Conservation (phyloP, 139 green algal species). For the Chlorella sorokiniana region DNA sequence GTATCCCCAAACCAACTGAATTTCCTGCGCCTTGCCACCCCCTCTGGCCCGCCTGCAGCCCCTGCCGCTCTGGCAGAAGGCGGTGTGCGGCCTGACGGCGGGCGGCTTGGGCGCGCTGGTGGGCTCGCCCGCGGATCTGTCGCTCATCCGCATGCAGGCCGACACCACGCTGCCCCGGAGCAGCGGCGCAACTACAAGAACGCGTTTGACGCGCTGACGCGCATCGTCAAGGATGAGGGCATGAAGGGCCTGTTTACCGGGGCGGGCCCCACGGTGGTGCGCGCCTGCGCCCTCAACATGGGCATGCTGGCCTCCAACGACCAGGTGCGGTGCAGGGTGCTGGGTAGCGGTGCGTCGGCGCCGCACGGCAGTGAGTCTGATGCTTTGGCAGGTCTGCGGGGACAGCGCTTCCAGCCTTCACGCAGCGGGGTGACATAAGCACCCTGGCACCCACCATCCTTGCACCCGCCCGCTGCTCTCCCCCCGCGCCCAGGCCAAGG, state of each 20-base stretch:
- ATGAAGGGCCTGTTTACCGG: constrained; percentile 88
- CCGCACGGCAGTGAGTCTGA: too few relatives aligned
- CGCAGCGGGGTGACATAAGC: too few relatives aligned
- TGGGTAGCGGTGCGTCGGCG: too few relatives aligned
- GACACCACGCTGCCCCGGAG: constrained; percentile 87
- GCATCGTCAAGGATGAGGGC: constrained; percentile 87
- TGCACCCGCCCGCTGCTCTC: not conserved
- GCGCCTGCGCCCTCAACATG: constrained; percentile 99
- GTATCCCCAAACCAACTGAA: too few relatives aligned
- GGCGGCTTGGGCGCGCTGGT: constrained; percentile 94
- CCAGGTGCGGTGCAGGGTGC: constrained; percentile 64
- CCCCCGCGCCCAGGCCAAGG: constrained; percentile 72
- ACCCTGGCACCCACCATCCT: not conserved
- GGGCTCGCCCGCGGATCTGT: constrained; percentile 94
- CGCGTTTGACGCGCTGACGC: constrained; percentile 70
- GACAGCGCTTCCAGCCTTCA: too few relatives aligned
- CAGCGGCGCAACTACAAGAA: constrained; percentile 89
- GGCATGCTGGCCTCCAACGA: constrained; percentile 99
- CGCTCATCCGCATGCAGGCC: constrained; percentile 97
- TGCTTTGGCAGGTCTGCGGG: too few relatives aligned
- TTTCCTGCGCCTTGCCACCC: too few relatives aligned
- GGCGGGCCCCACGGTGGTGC: constrained; percentile 91
- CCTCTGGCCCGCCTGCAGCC: constrained; percentile 44
- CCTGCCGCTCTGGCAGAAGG: constrained; percentile 88
- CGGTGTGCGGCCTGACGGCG: constrained; percentile 84